Evolutionary conservation across 2,329 filamentous ascomycete species (phyloP), one percentile per base, ranked within the genome.

Genomic region (Ophiostoma sp.): DNA sequence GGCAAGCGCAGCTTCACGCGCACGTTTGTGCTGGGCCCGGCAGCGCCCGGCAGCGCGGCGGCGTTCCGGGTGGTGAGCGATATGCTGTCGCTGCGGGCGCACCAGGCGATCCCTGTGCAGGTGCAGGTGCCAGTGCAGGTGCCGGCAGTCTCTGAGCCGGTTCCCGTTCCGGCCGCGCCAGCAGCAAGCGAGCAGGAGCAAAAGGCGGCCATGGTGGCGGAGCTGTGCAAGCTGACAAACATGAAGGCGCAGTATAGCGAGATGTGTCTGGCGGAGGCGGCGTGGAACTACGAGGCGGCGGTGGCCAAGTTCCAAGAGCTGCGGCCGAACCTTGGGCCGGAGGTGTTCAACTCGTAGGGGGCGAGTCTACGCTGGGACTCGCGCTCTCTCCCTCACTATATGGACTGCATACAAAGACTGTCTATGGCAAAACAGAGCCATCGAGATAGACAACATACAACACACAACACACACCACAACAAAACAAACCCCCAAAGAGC

Each of bases 231-330:
- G 73, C 88, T 88, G 76, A 97, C 94, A 1, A 87, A 89, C 71
- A 93, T 99, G 88, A 95, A 87, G 10, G 80, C 89, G 11, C 83
- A 91, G 71, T 96, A 91, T 77, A 90, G 93, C 1, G 86, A 89
- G 74, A 86, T 96, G 83, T 97, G 94, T 75, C 83, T 98, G 20
- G 84, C 87, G 2, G 88, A 93, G 71, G 92, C 90, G 70, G 86
- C 85, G 52, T 98, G 93, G 93, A 87, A 96, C 77, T 87, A 94
- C 67, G 86, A 91, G 52, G 85, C 86, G 74, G 94, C 94, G 1
- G 80, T 94, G 74, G 82, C 85, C 69, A 87, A 91, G 41, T 97
- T 97, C 77, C 86, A 89, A 73, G 86, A 89, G 74, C 88, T 91
- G 71, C 65, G 65, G 36, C 65, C 65, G 36, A 67, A 33, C 39